Conservation (phyloP, 768 basidiomycete species). For the Plicaturopsis crispa region DNA sequence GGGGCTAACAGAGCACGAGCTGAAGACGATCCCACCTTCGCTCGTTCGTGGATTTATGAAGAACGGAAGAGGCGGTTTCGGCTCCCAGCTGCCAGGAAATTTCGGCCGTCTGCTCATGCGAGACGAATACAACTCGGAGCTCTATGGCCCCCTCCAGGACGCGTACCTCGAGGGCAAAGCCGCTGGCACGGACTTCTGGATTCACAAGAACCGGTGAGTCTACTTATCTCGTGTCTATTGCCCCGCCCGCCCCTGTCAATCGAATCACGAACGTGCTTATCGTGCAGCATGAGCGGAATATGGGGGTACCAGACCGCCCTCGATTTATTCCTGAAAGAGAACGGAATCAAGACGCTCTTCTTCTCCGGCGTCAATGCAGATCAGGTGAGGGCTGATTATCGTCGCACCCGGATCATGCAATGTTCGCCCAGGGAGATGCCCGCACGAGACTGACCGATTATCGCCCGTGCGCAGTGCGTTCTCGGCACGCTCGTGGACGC, state of each 20-base stretch:
- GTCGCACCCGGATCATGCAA: too few relatives aligned
- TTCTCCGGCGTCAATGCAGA: constrained; percentile 64
- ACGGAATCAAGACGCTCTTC: constrained; percentile 53
- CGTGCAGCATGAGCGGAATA: constrained; percentile 50
- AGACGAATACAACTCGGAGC: constrained; percentile 45
- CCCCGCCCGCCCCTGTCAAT: not conserved
- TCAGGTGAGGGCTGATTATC: constrained; percentile 37
- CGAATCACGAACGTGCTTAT: not conserved
- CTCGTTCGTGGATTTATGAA: constrained; percentile 49
- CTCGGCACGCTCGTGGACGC: constrained; percentile 56
- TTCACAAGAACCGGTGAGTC: constrained; percentile 58
- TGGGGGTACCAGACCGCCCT: constrained; percentile 60
- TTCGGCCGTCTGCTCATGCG: constrained; percentile 57
- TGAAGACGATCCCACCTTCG: constrained; percentile 53
- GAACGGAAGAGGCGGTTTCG: constrained; percentile 41
- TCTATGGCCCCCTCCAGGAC: constrained; percentile 57
- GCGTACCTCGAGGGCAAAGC: constrained; percentile 44
- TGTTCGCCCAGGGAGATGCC: constrained; percentile 1
- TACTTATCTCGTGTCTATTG: too few relatives aligned
- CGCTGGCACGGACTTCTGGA: constrained; percentile 59
- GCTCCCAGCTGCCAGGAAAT: constrained; percentile 40
- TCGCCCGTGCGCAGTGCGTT: constrained; percentile 39
- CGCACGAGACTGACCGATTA: not conserved
- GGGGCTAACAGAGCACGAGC: constrained; percentile 61
- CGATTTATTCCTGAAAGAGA: constrained; percentile 55